These are phyloP conservation scores for Prunus kanzakura DNA, from an alignment of 306 rosid species.

Conservation along the genomic window DNA sequence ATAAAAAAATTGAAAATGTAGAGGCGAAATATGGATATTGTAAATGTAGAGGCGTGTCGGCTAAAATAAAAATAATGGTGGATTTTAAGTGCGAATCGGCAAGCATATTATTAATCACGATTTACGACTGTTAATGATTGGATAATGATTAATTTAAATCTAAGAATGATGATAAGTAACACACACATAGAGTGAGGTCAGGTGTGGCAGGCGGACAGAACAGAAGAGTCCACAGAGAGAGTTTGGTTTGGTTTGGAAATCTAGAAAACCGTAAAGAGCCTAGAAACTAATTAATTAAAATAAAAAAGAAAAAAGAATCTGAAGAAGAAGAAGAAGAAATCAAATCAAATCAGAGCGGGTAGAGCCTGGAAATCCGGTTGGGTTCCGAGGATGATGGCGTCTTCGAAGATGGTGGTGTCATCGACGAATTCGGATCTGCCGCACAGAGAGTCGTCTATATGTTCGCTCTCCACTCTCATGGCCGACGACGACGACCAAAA, in stretches of 20 bases:
- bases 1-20: too few relatives aligned
- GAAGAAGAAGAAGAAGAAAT: not conserved
- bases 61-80: too few relatives aligned
- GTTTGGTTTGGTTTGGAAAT: not conserved
- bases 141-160: too few relatives aligned
- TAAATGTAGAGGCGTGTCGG: too few relatives aligned
- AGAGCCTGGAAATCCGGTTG: constrained; percentile 35
- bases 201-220: too few relatives aligned
- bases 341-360: constrained; percentile 15
- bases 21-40: too few relatives aligned
- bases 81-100: too few relatives aligned
- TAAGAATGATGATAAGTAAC: not conserved
- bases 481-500: constrained; percentile 30
- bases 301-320: not conserved
- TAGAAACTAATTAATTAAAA: not conserved
- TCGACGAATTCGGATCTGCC: constrained; percentile 81
- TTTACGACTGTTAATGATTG: too few relatives aligned
- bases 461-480: constrained; percentile 53
- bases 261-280: not conserved
- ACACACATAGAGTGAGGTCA: too few relatives aligned
- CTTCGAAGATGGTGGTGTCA: constrained; percentile 61
- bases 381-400: constrained; percentile 50
- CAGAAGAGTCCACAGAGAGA: not conserved
- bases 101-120: too few relatives aligned
- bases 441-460: constrained; percentile 50